phyloP scores from a whole-genome alignment of 2,329 filamentous ascomycete species.

The Mollisiaceae sp. region DNA sequence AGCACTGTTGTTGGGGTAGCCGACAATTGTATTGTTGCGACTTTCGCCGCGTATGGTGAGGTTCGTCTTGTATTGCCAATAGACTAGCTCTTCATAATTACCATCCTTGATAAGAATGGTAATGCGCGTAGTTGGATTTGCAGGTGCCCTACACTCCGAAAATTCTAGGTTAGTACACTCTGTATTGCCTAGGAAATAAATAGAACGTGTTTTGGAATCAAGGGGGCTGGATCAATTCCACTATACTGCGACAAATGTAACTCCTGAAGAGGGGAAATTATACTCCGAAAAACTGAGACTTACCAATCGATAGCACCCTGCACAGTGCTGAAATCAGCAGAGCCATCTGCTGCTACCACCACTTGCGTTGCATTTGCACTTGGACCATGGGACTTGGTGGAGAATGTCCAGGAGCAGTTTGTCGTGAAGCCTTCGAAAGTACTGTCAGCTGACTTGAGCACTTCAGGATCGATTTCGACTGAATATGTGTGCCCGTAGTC shows the following conservation, averaged over 20 bases:
- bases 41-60: not conserved
- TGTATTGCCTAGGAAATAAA: not conserved
- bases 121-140: not conserved
- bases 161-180: not conserved
- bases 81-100: not conserved
- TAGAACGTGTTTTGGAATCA: not conserved
- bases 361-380: not conserved
- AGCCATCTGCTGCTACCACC: not conserved
- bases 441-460: not conserved
- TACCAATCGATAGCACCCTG: not conserved
- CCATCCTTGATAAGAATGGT: not conserved
- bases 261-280: not conserved
- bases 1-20: not conserved
- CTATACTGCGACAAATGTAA: not conserved
- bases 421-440: not conserved
- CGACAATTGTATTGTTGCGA: not conserved
- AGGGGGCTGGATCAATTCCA: not conserved
- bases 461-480: not conserved
- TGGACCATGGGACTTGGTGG: not conserved
- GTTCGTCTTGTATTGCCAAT: not conserved
- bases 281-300: not conserved
- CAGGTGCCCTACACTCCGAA: not conserved
- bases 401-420: not conserved
- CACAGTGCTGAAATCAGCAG: not conserved
- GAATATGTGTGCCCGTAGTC: not conserved